Percentiles rank a stretch among this genome's conserved stretches.
phyloP scores from a whole-genome alignment of 2,329 filamentous ascomycete genomes.

The Thielaviopsis euricoi region DNA sequence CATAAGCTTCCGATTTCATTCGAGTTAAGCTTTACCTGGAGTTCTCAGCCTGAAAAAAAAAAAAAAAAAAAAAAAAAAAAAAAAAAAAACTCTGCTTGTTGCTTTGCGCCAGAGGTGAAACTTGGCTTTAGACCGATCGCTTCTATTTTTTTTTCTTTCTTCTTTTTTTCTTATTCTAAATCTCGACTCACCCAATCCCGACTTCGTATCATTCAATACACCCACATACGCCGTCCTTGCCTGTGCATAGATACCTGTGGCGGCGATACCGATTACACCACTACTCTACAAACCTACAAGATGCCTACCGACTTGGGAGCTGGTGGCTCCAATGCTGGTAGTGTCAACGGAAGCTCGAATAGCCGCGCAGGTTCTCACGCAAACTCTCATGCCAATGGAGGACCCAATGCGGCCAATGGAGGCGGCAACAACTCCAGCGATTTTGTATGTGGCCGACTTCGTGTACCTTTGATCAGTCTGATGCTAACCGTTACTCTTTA shows the following conservation, averaged over 20 bases:
- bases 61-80: too few relatives aligned
- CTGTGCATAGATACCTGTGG: too few relatives aligned
- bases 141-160: too few relatives aligned
- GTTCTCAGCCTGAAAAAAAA: too few relatives aligned
- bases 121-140: not conserved
- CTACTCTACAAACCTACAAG: not conserved
- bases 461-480: not conserved
- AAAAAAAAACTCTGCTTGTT: too few relatives aligned
- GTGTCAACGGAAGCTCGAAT: not conserved
- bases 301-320: not conserved
- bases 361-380: not conserved
- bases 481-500: conserved; percentile 6
- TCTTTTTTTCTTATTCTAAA: too few relatives aligned
- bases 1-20: not conserved
- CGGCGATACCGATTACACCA: not conserved
- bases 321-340: not conserved
- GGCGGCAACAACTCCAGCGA: conserved; percentile 74
- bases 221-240: not conserved
- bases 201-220: not conserved
- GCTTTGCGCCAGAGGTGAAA: not conserved
- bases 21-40: not conserved
- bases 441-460: conserved; percentile 48
- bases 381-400: not conserved
- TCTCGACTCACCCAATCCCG: not conserved
- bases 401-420: conserved; percentile 2